Base-by-base conservation (phyloP, 1,284 basidiomycete species). In the Cutaneotrichosporon curvatum region DNA sequence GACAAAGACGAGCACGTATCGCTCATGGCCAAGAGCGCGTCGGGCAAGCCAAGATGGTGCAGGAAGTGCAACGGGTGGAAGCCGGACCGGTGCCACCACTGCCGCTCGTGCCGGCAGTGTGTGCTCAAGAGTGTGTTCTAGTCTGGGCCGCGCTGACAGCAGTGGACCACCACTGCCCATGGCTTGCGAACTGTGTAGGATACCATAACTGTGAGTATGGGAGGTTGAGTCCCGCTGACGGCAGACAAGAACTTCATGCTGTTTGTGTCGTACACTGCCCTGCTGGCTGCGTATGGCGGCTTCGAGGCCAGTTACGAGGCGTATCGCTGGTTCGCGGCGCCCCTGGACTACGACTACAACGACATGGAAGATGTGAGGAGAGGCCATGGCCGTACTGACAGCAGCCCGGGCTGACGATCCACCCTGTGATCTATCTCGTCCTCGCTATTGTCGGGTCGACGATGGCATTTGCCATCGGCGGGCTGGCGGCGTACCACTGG, bases 1-100 rank as follows among this genome's bases (percentile, higher is more conserved):
- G 49, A 56, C 12, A 43, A 51, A 30, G 43, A 46, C 4, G 40
- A 31, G 18, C 21, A 32, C 7, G 40, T 41, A 4, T 45, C 48
- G 15, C 40, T 62, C 38, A 65, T 66, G 58, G 63, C 63, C 19
- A 64, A 64, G 53, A 52, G 45, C 35, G 60, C 53, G 36, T 58
- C 56, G 2, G 65, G 67, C 12, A 57, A 52, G 14, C 57, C 55
- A 15, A 52, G 68, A 28, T 72, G 65, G 64, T 72, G 70, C 45
- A 58, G 58, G 40, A 70, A 68, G 51, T 72, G 70, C 41, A 56
- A 65, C 19, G 61, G 54, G 0, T 66, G 67, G 65, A 89, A 87
- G 69, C 86, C 87, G 3, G 87, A 90, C 61, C 74, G 88, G 45
- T 75, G 85, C 8, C 88, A 91, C 65, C 88, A 92, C 62, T 90